Percentiles rank a stretch among this genome's conserved stretches.
Evolutionary conservation across 176 grass and related monocot species (phyloP).

Genomic region (Musa itinerans): DNA sequence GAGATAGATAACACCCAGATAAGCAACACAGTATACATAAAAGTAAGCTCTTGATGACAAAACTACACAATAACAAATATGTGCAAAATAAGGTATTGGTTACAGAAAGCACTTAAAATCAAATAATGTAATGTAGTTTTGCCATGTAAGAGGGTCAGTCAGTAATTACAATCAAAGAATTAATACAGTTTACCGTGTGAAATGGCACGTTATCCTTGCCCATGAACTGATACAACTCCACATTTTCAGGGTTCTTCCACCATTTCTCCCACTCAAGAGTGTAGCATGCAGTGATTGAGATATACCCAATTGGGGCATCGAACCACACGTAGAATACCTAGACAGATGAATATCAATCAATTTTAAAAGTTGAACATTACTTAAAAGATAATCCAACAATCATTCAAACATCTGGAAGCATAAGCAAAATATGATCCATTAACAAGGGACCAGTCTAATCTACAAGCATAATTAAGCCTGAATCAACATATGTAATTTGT

Average conservation of each 20-base stretch:
- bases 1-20: too few species aligned
- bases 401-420: neutral
- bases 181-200: conserved; percentile 67
- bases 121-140: neutral
- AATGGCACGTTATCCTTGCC: conserved; percentile 99
- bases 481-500: neutral
- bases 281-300: conserved; percentile 95
- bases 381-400: neutral
- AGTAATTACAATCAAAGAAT: neutral
- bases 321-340: conserved; percentile 99
- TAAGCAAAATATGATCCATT: neutral
- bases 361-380: neutral
- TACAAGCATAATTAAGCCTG: neutral
- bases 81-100: too few species aligned
- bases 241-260: conserved; percentile 95
- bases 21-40: too few species aligned
- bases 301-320: conserved; percentile 95
- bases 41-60: too few species aligned
- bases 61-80: too few species aligned
- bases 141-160: neutral
- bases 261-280: conserved; percentile 97
- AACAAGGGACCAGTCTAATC: too few species aligned
- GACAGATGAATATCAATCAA: neutral
- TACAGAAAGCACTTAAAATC: neutral
- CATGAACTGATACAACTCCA: conserved; percentile 98